A percentile compares a stretch with the other conserved stretches of the same genome.
Evolutionary conservation across 225 moss, liverwort and hornwort species (phyloP).

Genomic region (Climacium dendroides): DNA sequence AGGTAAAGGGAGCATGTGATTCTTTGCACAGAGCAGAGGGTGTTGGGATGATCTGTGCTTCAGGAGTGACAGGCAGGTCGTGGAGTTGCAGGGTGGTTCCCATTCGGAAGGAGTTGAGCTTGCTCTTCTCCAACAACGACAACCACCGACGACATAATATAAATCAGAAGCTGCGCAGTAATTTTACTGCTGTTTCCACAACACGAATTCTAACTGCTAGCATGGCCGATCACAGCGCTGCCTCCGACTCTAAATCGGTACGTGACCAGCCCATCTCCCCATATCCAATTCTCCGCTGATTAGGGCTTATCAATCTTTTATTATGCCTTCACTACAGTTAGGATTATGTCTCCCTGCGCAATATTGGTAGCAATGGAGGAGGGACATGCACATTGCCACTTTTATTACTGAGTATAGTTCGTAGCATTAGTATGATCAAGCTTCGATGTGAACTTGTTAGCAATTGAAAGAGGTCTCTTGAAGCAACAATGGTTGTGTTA

Average conservation of each 20-base stretch:
- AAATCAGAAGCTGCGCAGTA: background rate
- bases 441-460: background rate
- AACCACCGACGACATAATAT: background rate
- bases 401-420: background rate
- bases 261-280: background rate
- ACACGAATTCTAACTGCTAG: background rate
- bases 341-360: background rate
- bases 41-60: background rate
- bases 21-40: background rate
- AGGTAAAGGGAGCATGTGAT: background rate
- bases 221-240: background rate
- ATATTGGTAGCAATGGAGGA: background rate
- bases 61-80: background rate
- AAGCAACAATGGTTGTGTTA: background rate
- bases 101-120: background rate
- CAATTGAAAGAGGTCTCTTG: background rate
- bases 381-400: background rate
- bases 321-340: background rate
- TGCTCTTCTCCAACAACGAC: background rate
- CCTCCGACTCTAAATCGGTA: slow-evolving; percentile 14
- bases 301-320: background rate
- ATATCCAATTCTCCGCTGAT: background rate
- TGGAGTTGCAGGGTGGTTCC: background rate
- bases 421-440: background rate
- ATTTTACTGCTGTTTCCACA: background rate